These are phyloP conservation scores for Termitomyces sp. DNA, from an alignment of 768 basidiomycete genomes.

Conservation along the genomic window DNA sequence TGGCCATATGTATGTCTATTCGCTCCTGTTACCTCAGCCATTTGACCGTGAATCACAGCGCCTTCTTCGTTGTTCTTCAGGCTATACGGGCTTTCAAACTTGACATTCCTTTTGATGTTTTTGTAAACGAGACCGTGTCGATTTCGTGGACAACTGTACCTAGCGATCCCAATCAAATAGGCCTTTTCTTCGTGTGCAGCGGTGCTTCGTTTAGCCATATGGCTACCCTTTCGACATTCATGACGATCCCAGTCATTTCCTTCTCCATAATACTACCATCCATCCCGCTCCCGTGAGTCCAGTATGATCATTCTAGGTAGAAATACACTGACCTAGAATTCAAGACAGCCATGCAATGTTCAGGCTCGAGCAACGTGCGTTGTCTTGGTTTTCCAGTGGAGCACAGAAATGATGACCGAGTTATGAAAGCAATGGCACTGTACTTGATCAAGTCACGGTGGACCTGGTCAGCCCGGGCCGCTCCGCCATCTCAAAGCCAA, in stretches of 20 bases:
- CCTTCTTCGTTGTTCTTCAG: neutral
- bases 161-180: neutral
- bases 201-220: neutral
- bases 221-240: neutral
- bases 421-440: neutral
- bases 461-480: neutral
- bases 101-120: neutral
- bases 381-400: neutral
- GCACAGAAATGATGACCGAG: neutral
- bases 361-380: neutral
- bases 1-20: neutral
- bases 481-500: neutral
- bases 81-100: neutral
- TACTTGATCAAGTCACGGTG: neutral
- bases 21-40: neutral
- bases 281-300: neutral
- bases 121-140: neutral
- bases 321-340: neutral
- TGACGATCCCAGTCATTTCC: rapidly evolving
- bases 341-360: neutral
- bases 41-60: neutral
- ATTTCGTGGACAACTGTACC: neutral
- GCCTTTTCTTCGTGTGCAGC: no score
- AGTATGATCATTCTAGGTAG: neutral
- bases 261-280: no score